A percentile compares a stretch with the other conserved stretches of the same genome.
Conservation (phyloP, 805 yeast species). For the Saturnispora ahearnii region DNA sequence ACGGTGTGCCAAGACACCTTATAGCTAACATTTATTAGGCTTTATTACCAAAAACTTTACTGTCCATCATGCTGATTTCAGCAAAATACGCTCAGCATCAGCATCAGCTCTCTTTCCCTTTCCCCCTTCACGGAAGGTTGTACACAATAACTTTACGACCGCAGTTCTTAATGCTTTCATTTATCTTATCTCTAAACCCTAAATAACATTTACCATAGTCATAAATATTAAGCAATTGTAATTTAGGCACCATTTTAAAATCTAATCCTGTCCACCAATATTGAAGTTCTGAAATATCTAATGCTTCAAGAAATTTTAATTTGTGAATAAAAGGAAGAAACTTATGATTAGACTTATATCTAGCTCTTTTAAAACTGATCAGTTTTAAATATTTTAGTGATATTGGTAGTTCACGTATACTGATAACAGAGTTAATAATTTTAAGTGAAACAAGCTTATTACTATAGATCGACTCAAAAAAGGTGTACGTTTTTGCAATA, state of each 20-base stretch:
- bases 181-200: not conserved
- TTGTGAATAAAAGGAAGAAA: not conserved
- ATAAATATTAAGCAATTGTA: not conserved
- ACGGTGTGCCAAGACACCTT: too few species aligned
- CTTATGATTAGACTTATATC: not conserved
- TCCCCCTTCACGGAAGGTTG: not conserved
- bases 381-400: not conserved
- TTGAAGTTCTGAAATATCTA: not conserved
- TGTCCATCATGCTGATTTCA: too few species aligned
- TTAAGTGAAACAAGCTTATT: not conserved
- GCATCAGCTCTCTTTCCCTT: too few species aligned
- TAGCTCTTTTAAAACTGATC: not conserved
- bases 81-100: too few species aligned
- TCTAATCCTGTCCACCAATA: constrained; percentile 2
- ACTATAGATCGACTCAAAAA: not conserved
- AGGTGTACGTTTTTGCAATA: not conserved
- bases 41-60: too few species aligned
- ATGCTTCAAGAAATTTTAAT: not conserved
- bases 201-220: not conserved
- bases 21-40: too few species aligned
- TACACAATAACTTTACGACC: not conserved
- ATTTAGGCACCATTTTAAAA: not conserved
- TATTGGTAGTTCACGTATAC: not conserved
- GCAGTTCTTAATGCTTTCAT: not conserved
- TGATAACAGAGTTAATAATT: not conserved